Evolutionary conservation across 352 stramenopile genomes (phyloP), one percentile per base, ranked within the genome.

Genomic region (Salisapilia sapeloensis): DNA sequence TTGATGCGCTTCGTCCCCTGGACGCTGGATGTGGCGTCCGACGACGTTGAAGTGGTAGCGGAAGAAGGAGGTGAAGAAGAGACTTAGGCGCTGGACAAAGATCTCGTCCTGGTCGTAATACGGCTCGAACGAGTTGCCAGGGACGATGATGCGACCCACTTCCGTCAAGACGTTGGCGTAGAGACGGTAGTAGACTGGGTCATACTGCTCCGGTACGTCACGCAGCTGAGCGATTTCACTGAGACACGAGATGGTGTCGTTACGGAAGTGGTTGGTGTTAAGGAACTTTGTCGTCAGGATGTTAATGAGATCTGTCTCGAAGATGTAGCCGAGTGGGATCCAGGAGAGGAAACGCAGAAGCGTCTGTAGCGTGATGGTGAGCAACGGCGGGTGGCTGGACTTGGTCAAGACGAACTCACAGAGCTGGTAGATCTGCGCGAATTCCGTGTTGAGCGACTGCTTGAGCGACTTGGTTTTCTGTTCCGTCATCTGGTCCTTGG

Each of bases 261-360:
- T 97, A n/a, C 94, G 82, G 60, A 98, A 98, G 11, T 91, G 63
- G 27, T 67, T 65, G 20, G 85, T 91, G 0, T 82, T 65, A 38
- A 98, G 84, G 50, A 98, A 99, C 62, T 96, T 97, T 44, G 91
- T 94, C 28, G 97, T 63, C 12, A 98, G 75, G 14, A 90, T 91
- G 55, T 96, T 63, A 40, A 97, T 92, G 22, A 98, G 62, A 27
- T 93, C 75, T 27, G 91, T 97, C 59, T 98, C 87, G 48, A 99
- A 98, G 47, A 99, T 97, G 41, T 97, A 99, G 4, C 89, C 93
- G 2, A 98, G 58, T 1, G 93, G 93, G 45, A 99, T 98, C 94
- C 94, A 99, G 35, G 87, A 97, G 7, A 98, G 52, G 50, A 98
- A 99, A 14, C 92, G 67, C 51, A 98, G 78, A 33, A 99, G 71